These are phyloP conservation scores for Hirschioporus abietinus DNA, from an alignment of 768 basidiomycete genomes.

Conservation along the genomic window DNA sequence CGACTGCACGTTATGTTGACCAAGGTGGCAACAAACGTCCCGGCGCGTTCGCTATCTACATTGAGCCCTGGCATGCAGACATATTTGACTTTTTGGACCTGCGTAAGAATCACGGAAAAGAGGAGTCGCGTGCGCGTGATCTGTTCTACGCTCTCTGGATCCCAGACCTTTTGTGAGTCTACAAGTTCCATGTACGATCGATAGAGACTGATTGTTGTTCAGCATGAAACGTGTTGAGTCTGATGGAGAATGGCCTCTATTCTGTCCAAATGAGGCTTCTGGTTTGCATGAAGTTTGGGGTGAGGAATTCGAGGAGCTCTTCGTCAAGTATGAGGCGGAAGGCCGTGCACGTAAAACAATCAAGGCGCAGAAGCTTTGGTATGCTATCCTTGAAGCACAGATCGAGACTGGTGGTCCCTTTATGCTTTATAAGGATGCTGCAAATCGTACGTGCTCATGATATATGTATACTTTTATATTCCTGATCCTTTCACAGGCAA, in stretches of 20 bases:
- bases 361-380: slow-evolving; percentile 98
- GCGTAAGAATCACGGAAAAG: slow-evolving; percentile 98
- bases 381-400: slow-evolving; percentile 92
- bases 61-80: slow-evolving; percentile 99
- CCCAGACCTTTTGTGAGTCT: slow-evolving; percentile 84
- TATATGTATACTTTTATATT: slow-evolving; percentile 5
- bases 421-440: slow-evolving; percentile 97
- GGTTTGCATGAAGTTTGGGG: slow-evolving; percentile 84
- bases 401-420: slow-evolving; percentile 99
- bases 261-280: slow-evolving; percentile 97
- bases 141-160: slow-evolving; percentile 99
- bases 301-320: slow-evolving; percentile 83
- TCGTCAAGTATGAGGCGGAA: slow-evolving; percentile 83
- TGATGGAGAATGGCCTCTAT: slow-evolving; percentile 88
- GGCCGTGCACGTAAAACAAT: slow-evolving; percentile 80
- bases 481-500: slow-evolving; percentile 51
- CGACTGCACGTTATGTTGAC: slow-evolving; percentile 97
- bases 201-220: slow-evolving; percentile 8
- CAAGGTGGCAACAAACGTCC: slow-evolving; percentile 99
- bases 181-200: not conserved
- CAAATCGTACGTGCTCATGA: slow-evolving; percentile 60
- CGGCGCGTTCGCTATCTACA: slow-evolving; percentile 96
- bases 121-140: slow-evolving; percentile 93
- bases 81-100: slow-evolving; percentile 97
- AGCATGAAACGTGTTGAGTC: slow-evolving; percentile 97